Evolutionary conservation across 116 monocot species (phyloP), one percentile per base, ranked within the genome.

Genomic region (Zostera marina): DNA sequence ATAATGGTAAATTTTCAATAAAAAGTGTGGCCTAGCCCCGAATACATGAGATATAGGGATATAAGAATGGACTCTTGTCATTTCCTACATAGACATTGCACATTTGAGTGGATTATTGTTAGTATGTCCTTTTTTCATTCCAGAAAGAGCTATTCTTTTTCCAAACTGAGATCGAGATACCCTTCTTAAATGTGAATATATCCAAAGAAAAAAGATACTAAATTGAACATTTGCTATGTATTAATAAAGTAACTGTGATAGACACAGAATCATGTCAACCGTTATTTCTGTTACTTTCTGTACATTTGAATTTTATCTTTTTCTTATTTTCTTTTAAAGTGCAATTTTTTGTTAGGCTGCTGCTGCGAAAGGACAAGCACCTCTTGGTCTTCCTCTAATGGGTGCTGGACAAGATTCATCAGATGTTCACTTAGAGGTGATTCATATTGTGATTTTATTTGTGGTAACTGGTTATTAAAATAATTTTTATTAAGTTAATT

Each of bases 331-430:
- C 9, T 40, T 56, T 32, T 25, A 14, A 56, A 38, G 13, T 54
- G 43, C 41, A 32, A 32, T 12, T 22, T 61, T 63, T 52, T 16
- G 61, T 17, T 55, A 98, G 98, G 98, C 91, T 60, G 91, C 83
- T 38, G 91, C 98, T 63, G 82, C 87, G 4, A 91, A 86, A 74
- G 98, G 98, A 40, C 72, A 86, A 39, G 79, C 98, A 38, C 98
- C 98, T 15, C 75, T 91, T 78, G 98, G 98, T 17, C 83, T 98
- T 67, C 87, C 86, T 59, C 56, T 91, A 22, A 98, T 83, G 71
- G 81, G 86, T 66, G 79, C 80, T 64, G 91, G 91, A 20, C 91
- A 86, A 68, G 76, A 77, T 67, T 72, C 81, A 1, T 74, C 81
- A 46, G 81, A 90, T 72, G 59, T 76, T 66, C 67, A 61, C 17